Evolutionary conservation across 352 stramenopile genomes (phyloP), one percentile per base, ranked within the genome.

Genomic region (Phytophthora hybrid): DNA sequence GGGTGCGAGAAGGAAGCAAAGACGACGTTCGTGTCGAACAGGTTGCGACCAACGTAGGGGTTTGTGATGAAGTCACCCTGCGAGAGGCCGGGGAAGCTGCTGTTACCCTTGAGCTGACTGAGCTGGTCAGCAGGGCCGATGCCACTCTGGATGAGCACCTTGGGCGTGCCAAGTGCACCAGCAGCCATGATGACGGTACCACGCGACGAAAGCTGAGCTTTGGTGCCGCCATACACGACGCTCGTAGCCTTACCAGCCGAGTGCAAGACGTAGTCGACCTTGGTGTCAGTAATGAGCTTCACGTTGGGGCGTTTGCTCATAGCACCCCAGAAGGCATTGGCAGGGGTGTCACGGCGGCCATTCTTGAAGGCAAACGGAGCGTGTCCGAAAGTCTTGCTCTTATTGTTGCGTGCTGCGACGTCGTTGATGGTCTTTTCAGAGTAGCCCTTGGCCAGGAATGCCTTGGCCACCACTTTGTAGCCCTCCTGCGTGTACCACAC

Each of bases 91-190:
- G 82, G 82, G 69, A 93, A 93, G n/a, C 79, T 77, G 53, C 6
- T 67, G 41, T 68, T 79, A 3, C 66, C 47, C 47, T 79, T 77
- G 7, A 91, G 77, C 75, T 84, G 61, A 14, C 67, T 73, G 16
- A 97, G 77, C 62, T 93, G 82, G 32, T 85, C 74, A 16, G 59
- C 39, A 18, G 85, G 85, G n/a, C 90, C 91, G 49, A 97, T 88
- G 37, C 89, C 91, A 66, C 76, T 91, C 54, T 92, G 79, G 54
- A 95, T 88, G 4, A 97, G 80, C 19, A 98, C 77, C 71, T 97
- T 93, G 16, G 93, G 91, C 9, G 90, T 93, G 55, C 81, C 71
- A 19, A 94, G 57, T 0, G 88, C 82, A 13, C 90, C 90, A 1
- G 85, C 83, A 53, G 74, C 81, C 73, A 98, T 82, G 55, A 98